Percentiles rank a stretch among this genome's conserved stretches.
These are phyloP conservation scores for Xerocomellus amylosporus DNA, from an alignment of 768 basidiomycete genomes.

Conservation along the genomic window DNA sequence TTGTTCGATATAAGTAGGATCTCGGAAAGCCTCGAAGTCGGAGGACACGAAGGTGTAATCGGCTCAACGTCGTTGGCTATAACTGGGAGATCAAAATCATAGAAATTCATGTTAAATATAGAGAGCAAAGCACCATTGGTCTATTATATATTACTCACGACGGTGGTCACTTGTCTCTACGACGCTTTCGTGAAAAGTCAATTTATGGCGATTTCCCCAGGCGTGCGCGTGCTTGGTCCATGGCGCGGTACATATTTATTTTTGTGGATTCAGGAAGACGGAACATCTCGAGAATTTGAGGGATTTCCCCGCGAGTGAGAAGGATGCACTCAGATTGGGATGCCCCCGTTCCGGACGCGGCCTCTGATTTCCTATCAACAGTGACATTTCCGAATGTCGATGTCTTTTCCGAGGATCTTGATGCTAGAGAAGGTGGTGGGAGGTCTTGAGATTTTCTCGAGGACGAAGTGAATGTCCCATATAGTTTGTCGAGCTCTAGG, in stretches of 20 bases:
- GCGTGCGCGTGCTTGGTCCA: conserved; percentile 52
- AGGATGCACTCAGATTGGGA: conserved; percentile 35
- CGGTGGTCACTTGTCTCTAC: background rate
- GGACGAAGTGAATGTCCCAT: conserved; percentile 34
- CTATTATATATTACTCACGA: conserved; percentile 14
- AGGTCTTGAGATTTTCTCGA: conserved; percentile 7
- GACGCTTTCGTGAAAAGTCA: background rate
- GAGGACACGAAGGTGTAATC: too few species aligned
- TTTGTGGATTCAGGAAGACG: conserved; percentile 43
- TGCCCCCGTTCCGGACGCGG: conserved; percentile 1
- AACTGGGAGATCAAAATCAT: background rate
- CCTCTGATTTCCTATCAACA: background rate
- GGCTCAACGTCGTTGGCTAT: conserved; percentile 11
- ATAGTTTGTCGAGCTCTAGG: conserved; percentile 55
- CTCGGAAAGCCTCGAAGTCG: background rate
- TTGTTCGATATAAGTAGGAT: background rate
- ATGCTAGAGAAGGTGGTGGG: conserved; percentile 7
- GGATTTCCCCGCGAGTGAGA: conserved; percentile 53
- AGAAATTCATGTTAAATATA: conserved; percentile 2
- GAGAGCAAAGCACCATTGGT: conserved; percentile 7
- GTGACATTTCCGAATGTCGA: background rate
- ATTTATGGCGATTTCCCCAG: conserved; percentile 16
- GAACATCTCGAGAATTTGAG: conserved; percentile 46
- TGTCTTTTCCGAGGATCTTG: conserved; percentile 10
- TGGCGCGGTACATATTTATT: conserved; percentile 57